These are phyloP conservation scores for Rhodotorula diobovata DNA, from an alignment of 768 basidiomycete species.

Conservation along the genomic window DNA sequence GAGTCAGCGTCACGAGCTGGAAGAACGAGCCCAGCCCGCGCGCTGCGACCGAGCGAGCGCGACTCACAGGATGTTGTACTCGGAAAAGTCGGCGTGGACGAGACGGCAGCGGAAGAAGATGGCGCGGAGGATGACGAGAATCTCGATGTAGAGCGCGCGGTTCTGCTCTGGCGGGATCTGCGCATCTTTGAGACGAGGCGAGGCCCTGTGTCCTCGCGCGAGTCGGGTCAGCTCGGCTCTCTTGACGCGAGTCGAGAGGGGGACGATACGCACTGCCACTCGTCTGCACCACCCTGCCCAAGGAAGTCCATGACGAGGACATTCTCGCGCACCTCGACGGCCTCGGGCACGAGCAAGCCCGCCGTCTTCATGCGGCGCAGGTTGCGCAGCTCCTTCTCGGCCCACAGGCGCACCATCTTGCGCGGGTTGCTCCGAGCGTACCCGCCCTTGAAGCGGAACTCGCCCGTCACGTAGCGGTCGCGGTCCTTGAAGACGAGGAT, in stretches of 20 bases:
- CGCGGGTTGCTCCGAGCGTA: conserved; percentile 76
- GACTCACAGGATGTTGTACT: conserved; percentile 88
- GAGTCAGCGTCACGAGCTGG: neutral
- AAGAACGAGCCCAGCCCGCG: neutral
- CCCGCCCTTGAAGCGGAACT: conserved; percentile 87
- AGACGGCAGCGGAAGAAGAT: conserved; percentile 88
- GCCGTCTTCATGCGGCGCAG: conserved; percentile 75
- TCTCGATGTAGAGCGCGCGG: conserved; percentile 65
- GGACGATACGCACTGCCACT: conserved; percentile 17
- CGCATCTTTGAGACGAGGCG: conserved; percentile 90
- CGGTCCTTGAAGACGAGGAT: conserved; percentile 96
- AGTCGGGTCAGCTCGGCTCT: neutral
- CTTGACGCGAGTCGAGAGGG: neutral
- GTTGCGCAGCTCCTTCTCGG: conserved; percentile 98
- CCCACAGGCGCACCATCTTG: conserved; percentile 98
- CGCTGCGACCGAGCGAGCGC: neutral
- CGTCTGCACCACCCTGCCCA: conserved; percentile 54
- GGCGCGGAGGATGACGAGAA: conserved; percentile 69
- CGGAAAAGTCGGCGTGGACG: conserved; percentile 95
- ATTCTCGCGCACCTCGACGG: conserved; percentile 90
- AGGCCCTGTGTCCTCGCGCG: conserved; percentile 62
- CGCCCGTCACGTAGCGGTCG: conserved; percentile 93
- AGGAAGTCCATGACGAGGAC: conserved; percentile 91
- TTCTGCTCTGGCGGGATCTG: conserved; percentile 56
- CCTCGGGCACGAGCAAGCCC: conserved; percentile 79